phyloP scores from a whole-genome alignment of 2,329 filamentous ascomycete genomes.

The Penicillium paneum region DNA sequence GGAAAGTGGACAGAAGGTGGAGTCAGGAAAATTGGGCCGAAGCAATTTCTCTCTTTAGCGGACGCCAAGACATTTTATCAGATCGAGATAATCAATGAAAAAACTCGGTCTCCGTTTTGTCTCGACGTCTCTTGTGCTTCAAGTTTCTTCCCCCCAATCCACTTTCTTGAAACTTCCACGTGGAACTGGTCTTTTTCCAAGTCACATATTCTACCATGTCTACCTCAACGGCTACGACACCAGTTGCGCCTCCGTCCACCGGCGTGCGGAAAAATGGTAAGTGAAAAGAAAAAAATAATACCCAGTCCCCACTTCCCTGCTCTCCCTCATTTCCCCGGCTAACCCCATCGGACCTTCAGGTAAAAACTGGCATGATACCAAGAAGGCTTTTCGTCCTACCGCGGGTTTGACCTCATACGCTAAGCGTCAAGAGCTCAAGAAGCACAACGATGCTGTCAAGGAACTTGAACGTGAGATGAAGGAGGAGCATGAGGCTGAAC shows the following conservation, averaged over 20 bases:
- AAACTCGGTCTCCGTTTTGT: slow-evolving; percentile 5
- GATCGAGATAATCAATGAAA: slow-evolving; percentile 38
- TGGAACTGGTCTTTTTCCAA: neutral
- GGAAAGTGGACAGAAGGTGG: slow-evolving; percentile 5
- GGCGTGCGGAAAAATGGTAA: slow-evolving; percentile 84
- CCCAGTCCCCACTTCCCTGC: slow-evolving; percentile 13
- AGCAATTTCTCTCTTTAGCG: slow-evolving; percentile 15
- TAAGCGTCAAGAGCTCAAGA: slow-evolving; percentile 68
- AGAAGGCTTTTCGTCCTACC: slow-evolving; percentile 79
- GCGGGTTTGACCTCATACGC: slow-evolving; percentile 75
- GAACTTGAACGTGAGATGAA: slow-evolving; percentile 94
- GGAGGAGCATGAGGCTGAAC: slow-evolving; percentile 87
- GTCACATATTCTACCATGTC: slow-evolving; percentile 43
- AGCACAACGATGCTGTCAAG: slow-evolving; percentile 72
- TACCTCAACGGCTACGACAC: slow-evolving; percentile 32
- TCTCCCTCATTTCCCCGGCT: slow-evolving; percentile 12
- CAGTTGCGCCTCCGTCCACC: slow-evolving; percentile 32
- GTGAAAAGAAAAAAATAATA: slow-evolving; percentile 16
- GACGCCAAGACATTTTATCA: slow-evolving; percentile 42
- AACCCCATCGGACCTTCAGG: slow-evolving; percentile 53
- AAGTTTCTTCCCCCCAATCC: neutral
- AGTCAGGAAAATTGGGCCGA: slow-evolving; percentile 8
- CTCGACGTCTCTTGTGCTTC: slow-evolving; percentile 2
- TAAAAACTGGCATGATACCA: slow-evolving; percentile 87
- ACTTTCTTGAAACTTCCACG: neutral